Evolutionary conservation across 176 grass and related monocot genomes (phyloP).

Genomic region (Bolboschoenus planiculmis): DNA sequence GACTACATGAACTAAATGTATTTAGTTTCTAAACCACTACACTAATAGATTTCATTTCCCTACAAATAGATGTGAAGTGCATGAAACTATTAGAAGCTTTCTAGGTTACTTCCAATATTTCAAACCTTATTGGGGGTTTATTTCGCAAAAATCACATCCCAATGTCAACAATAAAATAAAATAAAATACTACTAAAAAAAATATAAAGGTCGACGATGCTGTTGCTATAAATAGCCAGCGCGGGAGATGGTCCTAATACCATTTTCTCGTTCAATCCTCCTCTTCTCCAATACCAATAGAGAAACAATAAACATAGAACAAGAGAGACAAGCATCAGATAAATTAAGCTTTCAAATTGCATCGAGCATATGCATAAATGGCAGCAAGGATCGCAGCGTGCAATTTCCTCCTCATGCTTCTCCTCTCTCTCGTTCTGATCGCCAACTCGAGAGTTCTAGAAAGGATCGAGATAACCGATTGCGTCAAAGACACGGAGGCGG

Average conservation of each 20-base stretch:
- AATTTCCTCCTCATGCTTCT: slow-evolving; percentile 36
- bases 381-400: neutral
- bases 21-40: too few species aligned
- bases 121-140: neutral
- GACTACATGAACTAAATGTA: too few species aligned
- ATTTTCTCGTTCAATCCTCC: neutral
- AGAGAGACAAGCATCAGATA: neutral
- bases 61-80: too few species aligned
- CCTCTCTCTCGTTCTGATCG: slow-evolving; percentile 14
- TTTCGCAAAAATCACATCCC: neutral
- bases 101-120: neutral
- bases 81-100: neutral
- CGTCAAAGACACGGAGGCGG: neutral
- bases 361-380: slow-evolving; percentile 25
- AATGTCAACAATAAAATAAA: neutral
- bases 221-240: neutral
- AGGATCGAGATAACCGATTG: neutral
- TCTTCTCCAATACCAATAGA: neutral
- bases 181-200: neutral
- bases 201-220: neutral
- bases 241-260: neutral
- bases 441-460: slow-evolving; percentile 30
- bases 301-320: neutral
- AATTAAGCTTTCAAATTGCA: neutral
- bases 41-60: too few species aligned